phyloP scores from a whole-genome alignment of 495 filamentous ascomycete genomes.

The Tuber magnatum region DNA sequence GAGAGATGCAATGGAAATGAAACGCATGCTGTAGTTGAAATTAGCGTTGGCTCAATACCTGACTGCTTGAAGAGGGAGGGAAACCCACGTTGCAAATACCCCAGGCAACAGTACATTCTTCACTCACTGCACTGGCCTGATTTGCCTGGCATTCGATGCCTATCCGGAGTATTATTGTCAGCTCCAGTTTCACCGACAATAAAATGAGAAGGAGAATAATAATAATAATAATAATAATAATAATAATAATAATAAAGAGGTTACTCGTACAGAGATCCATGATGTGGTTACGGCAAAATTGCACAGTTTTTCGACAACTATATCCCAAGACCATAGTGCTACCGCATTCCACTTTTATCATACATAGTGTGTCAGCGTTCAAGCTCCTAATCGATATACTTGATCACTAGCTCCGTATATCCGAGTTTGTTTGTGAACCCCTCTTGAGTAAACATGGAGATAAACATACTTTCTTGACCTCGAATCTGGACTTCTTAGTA shows the following conservation, averaged over 20 bases:
- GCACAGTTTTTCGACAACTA: slow-evolving; percentile 99
- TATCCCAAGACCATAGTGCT: slow-evolving; percentile 99
- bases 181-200: neutral
- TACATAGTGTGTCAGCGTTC: slow-evolving; percentile 10
- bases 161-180: slow-evolving; percentile 42
- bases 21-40: slow-evolving; percentile 71
- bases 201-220: neutral
- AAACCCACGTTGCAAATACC: slow-evolving; percentile 91
- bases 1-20: slow-evolving; percentile 99
- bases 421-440: neutral
- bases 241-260: neutral
- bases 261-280: slow-evolving; percentile 87
- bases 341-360: slow-evolving; percentile 88
- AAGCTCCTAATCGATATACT: neutral
- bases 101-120: slow-evolving; percentile 98
- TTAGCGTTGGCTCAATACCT: slow-evolving; percentile 8
- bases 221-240: neutral
- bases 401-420: neutral
- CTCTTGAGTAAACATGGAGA: neutral
- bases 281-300: slow-evolving; percentile 98
- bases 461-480: slow-evolving; percentile 85
- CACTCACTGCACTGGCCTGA: slow-evolving; percentile 90
- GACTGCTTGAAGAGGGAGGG: neutral
- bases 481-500: slow-evolving; percentile 86
- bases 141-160: slow-evolving; percentile 99